These are phyloP conservation scores for Candida tammaniensis DNA, from an alignment of 805 yeast species.

Conservation along the genomic window DNA sequence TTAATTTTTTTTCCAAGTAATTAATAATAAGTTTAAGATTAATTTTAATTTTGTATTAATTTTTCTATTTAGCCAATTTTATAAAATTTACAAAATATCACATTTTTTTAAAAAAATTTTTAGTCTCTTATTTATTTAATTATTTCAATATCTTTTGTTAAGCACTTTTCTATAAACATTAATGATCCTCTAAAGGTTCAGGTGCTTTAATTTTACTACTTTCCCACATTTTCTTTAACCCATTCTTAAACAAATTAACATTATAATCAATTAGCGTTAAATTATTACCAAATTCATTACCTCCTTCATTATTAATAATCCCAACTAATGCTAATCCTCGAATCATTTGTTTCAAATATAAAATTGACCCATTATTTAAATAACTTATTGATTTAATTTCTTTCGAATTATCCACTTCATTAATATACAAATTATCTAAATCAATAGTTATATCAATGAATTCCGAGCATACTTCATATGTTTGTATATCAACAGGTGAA, in stretches of 20 bases:
- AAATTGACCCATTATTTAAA: constrained; percentile 77
- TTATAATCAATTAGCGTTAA: constrained; percentile 82
- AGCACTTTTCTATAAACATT: background rate
- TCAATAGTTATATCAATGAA: constrained; percentile 94
- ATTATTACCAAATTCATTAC: constrained; percentile 39
- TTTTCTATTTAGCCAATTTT: too few relatives aligned
- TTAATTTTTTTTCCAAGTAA: too few relatives aligned
- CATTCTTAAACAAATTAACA: constrained; percentile 73
- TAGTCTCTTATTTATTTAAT: background rate
- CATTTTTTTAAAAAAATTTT: too few relatives aligned
- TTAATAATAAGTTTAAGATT: too few relatives aligned
- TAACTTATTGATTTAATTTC: constrained; percentile 67
- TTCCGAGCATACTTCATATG: constrained; percentile 96
- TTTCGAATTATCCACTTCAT: constrained; percentile 18
- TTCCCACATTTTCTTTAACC: constrained; percentile 72
- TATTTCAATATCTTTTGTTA: background rate
- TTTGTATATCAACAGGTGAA: constrained; percentile 90
- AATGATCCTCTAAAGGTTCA: too few relatives aligned
- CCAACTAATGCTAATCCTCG: constrained; percentile 91
- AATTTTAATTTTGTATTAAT: too few relatives aligned
- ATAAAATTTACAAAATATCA: too few relatives aligned
- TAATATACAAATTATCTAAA: constrained; percentile 65
- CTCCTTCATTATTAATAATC: constrained; percentile 43
- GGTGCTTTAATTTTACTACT: constrained; percentile 19
- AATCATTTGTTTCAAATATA: constrained; percentile 87